phyloP scores from a whole-genome alignment of 208 protist species.

The Wallacemonas sp. region DNA sequence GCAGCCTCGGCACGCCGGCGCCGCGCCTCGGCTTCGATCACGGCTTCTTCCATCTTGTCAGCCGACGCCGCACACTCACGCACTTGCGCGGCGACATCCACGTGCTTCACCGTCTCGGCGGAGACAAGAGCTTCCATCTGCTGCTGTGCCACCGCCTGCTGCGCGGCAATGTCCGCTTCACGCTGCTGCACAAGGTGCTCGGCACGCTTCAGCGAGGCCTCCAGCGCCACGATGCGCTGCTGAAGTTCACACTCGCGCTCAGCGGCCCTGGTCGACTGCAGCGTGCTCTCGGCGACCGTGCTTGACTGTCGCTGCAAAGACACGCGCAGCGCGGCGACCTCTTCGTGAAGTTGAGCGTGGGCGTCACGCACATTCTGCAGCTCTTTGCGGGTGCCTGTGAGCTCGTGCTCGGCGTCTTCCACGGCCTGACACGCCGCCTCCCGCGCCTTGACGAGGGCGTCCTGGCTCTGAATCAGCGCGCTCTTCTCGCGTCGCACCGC shows the following conservation, averaged over 20 bases:
- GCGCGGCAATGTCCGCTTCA: conserved; percentile 8
- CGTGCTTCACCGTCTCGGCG: conserved; percentile 18
- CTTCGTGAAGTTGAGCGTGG: conserved; percentile 26
- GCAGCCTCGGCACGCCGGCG: conserved; percentile 18
- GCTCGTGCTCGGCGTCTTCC: neutral
- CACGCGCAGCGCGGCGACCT: conserved; percentile 1
- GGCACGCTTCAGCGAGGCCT: neutral
- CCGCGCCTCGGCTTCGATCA: conserved; percentile 24
- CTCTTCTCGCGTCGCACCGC: conserved; percentile 5
- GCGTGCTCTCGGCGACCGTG: neutral
- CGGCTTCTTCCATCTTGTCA: conserved; percentile 33
- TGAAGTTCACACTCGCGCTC: conserved; percentile 13
- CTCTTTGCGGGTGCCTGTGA: conserved; percentile 11
- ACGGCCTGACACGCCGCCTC: neutral
- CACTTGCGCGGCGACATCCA: conserved; percentile 23
- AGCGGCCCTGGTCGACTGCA: neutral
- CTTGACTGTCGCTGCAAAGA: conserved; percentile 12
- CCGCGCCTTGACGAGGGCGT: neutral
- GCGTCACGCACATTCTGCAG: conserved; percentile 18
- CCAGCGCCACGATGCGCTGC: conserved; percentile 4
- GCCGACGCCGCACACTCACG: conserved; percentile 41
- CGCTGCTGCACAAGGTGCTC: conserved; percentile 4
- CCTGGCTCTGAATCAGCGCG: neutral
- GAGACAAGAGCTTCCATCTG: conserved; percentile 11
- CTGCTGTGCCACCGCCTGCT: conserved; percentile 1